Conservation (phyloP, 1,284 basidiomycete genomes). For the Tausonia pullulans region DNA sequence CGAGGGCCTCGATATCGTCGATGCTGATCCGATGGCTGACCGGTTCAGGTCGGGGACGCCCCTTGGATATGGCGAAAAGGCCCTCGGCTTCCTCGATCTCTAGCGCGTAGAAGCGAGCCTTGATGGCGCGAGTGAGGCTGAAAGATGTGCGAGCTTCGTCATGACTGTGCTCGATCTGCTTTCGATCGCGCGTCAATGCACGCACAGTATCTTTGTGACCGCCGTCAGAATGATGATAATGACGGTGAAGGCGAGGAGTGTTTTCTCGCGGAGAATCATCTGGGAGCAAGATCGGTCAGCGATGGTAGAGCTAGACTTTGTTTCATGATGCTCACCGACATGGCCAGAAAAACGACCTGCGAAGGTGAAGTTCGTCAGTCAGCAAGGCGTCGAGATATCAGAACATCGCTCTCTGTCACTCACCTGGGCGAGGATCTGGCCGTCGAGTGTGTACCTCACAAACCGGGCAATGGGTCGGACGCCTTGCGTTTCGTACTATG, state of each 20-base stretch:
- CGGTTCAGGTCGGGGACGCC: neutral
- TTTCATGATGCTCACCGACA: conserved; percentile 13
- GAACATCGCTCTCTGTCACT: no score
- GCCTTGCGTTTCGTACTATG: conserved; percentile 12
- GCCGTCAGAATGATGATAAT: conserved; percentile 14
- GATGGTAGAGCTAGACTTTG: neutral
- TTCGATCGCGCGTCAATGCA: neutral
- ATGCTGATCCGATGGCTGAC: no score
- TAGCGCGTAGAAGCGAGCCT: conserved; percentile 10
- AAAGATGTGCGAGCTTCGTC: neutral
- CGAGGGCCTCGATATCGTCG: no score
- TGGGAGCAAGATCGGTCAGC: no score
- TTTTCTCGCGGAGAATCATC: neutral
- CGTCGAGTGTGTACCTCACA: conserved; percentile 14
- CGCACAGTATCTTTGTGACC: conserved; percentile 7
- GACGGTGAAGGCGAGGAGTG: conserved; percentile 7
- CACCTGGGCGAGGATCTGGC: conserved; percentile 3
- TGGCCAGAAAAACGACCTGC: conserved; percentile 14
- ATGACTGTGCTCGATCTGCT: neutral
- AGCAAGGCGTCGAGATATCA: neutral
- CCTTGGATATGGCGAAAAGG: conserved; percentile 3
- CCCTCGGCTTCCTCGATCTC: conserved; percentile 10
- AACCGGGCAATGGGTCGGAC: conserved; percentile 4
- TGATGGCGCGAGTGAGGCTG: conserved; percentile 16
- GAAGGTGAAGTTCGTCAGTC: neutral